These are phyloP conservation scores for Pyrenophora seminiperda DNA, from an alignment of 2,329 filamentous ascomycete genomes.

Conservation along the genomic window DNA sequence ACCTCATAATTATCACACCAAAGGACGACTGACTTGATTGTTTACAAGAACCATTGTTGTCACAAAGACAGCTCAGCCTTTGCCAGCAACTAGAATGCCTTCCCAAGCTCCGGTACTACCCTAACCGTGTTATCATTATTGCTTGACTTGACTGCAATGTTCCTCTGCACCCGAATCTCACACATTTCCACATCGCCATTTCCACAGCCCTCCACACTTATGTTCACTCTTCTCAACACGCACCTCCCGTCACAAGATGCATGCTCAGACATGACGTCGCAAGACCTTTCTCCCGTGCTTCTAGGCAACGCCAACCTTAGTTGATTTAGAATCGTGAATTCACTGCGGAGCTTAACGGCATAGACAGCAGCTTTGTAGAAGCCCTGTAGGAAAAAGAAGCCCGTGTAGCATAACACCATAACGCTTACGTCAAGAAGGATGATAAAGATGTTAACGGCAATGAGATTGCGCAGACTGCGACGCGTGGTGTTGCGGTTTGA, in stretches of 20 bases:
- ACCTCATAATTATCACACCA: no score
- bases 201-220: no score
- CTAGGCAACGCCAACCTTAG: conserved; percentile 19
- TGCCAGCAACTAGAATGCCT: no score
- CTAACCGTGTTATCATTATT: no score
- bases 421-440: conserved; percentile 49
- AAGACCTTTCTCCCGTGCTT: not conserved
- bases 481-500: conserved; percentile 17
- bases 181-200: no score
- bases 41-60: no score
- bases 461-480: conserved; percentile 39
- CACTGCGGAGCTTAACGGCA: conserved; percentile 56
- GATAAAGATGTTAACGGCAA: conserved; percentile 48
- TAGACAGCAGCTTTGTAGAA: conserved; percentile 50
- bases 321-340: conserved; percentile 58
- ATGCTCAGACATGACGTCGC: not conserved
- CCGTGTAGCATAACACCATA: conserved; percentile 47
- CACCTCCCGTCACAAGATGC: not conserved
- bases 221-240: not conserved
- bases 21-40: no score
- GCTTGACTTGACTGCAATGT: no score
- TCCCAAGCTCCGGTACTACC: no score
- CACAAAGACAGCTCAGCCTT: no score
- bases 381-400: conserved; percentile 47
- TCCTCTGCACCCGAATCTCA: no score